Conservation (phyloP, 2,329 filamentous ascomycete species). For the Clarireedia sp. region DNA sequence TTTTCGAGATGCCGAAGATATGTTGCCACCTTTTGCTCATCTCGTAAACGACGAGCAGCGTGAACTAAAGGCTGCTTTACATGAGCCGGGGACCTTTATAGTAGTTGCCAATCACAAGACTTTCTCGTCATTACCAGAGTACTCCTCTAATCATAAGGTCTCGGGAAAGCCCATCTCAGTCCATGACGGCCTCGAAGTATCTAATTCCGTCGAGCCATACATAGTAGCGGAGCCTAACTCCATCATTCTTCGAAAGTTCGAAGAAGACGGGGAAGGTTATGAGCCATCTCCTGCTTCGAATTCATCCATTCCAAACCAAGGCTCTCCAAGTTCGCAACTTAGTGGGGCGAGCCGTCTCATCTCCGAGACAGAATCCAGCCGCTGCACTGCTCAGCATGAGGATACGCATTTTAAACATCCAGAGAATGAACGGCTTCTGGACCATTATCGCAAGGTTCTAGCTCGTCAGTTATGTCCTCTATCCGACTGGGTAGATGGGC, state of each 20-base stretch:
- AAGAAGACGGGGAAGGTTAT: neutral
- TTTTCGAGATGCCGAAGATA: conserved; percentile 30
- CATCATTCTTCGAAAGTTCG: neutral
- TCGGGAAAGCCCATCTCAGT: neutral
- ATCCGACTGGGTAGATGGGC: neutral
- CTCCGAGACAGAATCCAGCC: neutral
- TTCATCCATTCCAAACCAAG: neutral
- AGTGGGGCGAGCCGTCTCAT: neutral
- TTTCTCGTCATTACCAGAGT: conserved; percentile 45
- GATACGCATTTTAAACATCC: neutral
- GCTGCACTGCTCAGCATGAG: neutral
- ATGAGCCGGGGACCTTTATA: conserved; percentile 45
- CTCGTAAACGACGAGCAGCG: conserved; percentile 50
- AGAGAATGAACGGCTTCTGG: conserved; percentile 11
- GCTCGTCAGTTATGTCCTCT: conserved; percentile 19
- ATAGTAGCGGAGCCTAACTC: neutral
- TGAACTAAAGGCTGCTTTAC: conserved; percentile 45
- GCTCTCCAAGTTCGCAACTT: neutral
- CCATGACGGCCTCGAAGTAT: no score
- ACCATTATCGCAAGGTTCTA: conserved; percentile 25
- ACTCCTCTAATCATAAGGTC: conserved; percentile 17
- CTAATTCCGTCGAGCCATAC: neutral
- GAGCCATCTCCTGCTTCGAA: neutral
- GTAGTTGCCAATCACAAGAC: conserved; percentile 47
- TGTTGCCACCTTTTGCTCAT: conserved; percentile 44